Conservation (phyloP, 2,329 filamentous ascomycete genomes). For the Paraconiothyrium sp. region DNA sequence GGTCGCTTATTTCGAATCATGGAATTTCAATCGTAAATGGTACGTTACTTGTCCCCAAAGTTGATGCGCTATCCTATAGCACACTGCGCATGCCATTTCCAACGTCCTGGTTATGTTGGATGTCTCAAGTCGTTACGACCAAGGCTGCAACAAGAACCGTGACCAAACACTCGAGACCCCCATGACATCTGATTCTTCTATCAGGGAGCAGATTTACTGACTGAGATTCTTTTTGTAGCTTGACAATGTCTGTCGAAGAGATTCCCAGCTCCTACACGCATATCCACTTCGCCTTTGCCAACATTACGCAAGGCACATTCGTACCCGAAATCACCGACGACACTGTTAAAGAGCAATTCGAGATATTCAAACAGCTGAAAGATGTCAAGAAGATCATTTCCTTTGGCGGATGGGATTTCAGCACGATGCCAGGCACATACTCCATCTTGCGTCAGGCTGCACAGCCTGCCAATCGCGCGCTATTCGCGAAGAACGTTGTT, state of each 20-base stretch:
- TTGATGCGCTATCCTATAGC: too few relatives aligned
- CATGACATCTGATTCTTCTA: too few relatives aligned
- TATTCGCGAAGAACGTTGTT: slow-evolving; percentile 33
- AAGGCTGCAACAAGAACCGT: too few relatives aligned
- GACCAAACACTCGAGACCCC: too few relatives aligned
- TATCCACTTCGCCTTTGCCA: slow-evolving; percentile 27
- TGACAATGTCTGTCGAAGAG: slow-evolving; percentile 19
- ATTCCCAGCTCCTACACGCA: slow-evolving; percentile 21
- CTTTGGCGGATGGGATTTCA: slow-evolving; percentile 59
- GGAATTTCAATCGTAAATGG: slow-evolving; percentile 19
- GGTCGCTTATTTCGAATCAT: slow-evolving; percentile 27
- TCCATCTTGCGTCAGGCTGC: slow-evolving; percentile 52
- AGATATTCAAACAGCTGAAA: slow-evolving; percentile 18
- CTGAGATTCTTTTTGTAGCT: neutral
- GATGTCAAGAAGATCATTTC: slow-evolving; percentile 53
- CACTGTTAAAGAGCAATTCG: slow-evolving; percentile 15
- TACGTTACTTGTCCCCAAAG: too few relatives aligned
- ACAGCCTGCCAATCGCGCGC: slow-evolving; percentile 49
- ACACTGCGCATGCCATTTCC: too few relatives aligned
- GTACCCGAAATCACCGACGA: slow-evolving; percentile 11
- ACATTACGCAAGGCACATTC: slow-evolving; percentile 15
- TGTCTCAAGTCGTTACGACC: too few relatives aligned
- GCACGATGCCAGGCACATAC: slow-evolving; percentile 50
- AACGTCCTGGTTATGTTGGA: too few relatives aligned
- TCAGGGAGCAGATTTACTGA: too few relatives aligned